A percentile compares a stretch with the other conserved stretches of the same genome.
These are phyloP conservation scores for Chionographis japonica DNA, from an alignment of 106 monocot species.

Conservation along the genomic window DNA sequence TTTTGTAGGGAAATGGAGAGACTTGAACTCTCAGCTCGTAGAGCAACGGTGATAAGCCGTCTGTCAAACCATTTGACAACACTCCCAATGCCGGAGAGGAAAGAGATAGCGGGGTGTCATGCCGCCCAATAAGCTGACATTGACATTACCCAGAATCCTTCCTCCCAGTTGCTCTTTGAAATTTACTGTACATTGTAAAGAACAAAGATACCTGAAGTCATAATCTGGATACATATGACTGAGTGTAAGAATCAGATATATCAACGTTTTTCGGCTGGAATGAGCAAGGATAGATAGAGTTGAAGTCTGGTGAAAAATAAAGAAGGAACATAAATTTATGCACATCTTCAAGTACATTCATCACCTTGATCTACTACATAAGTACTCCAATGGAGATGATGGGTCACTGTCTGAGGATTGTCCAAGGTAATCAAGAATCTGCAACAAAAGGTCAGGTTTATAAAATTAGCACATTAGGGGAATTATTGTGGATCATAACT, in stretches of 20 bases:
- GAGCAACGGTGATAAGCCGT: conserved; percentile 80
- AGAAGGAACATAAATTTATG: not conserved
- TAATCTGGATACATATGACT: conserved; percentile 97
- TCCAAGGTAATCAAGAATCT: conserved; percentile 84
- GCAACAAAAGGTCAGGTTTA: conserved; percentile 1
- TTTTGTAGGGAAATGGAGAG: conserved; percentile 93
- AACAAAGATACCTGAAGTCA: conserved; percentile 83
- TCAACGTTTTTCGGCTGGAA: conserved; percentile 90
- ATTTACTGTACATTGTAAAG: not conserved
- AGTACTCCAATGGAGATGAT: conserved; percentile 58
- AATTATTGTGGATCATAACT: not conserved
- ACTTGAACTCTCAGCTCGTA: conserved; percentile 99
- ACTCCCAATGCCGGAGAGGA: conserved; percentile 54
- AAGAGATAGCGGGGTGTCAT: conserved; percentile 78
- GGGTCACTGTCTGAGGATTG: conserved; percentile 78
- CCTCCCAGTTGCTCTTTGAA: conserved; percentile 12
- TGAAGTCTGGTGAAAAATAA: not conserved
- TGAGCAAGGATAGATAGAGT: conserved; percentile 11
- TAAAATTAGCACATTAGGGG: not conserved
- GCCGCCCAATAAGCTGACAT: conserved; percentile 81
- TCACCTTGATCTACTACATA: conserved; percentile 76
- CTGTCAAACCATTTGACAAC: conserved; percentile 99
- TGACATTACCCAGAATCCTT: conserved; percentile 91
- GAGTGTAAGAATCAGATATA: conserved; percentile 87
- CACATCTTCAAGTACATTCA: not conserved